phyloP scores from a whole-genome alignment of 1,139 yeast species.

The Nakaseomyces delphensis region DNA sequence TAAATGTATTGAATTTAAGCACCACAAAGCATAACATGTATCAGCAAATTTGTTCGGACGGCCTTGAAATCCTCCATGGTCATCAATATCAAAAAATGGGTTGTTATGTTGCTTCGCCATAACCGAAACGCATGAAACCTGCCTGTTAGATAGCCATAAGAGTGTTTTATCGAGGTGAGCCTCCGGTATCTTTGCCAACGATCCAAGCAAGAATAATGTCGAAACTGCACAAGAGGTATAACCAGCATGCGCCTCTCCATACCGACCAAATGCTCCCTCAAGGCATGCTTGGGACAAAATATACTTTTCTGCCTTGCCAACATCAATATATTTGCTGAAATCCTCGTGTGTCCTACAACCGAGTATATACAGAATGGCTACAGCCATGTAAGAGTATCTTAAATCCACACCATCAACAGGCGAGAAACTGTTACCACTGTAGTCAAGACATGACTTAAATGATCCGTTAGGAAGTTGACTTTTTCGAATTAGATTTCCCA shows the following conservation, averaged over 20 bases:
- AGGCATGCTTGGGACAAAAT: slow-evolving; percentile 39
- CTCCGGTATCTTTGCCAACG: slow-evolving; percentile 19
- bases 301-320: slow-evolving; percentile 34
- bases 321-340: slow-evolving; percentile 38
- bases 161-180: slow-evolving; percentile 33
- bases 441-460: slow-evolving; percentile 44
- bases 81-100: slow-evolving; percentile 27
- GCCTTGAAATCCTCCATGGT: slow-evolving; percentile 80
- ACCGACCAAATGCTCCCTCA: slow-evolving; percentile 63
- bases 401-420: slow-evolving; percentile 63
- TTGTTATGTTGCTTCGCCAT: slow-evolving; percentile 28
- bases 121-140: slow-evolving; percentile 34
- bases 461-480: slow-evolving; percentile 40
- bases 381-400: slow-evolving; percentile 68
- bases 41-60: slow-evolving; percentile 77
- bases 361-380: slow-evolving; percentile 50
- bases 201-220: slow-evolving; percentile 42
- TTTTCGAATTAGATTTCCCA: slow-evolving; percentile 18
- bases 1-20: slow-evolving; percentile 49
- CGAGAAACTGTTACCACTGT: slow-evolving; percentile 23
- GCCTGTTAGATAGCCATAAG: slow-evolving; percentile 59
- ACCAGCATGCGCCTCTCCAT: slow-evolving; percentile 79
- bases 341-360: slow-evolving; percentile 26
- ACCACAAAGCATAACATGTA: slow-evolving; percentile 93
- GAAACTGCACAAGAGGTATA: slow-evolving; percentile 80